Conservation (phyloP, 352 stramenopile species). For the Pythium monospermum region DNA sequence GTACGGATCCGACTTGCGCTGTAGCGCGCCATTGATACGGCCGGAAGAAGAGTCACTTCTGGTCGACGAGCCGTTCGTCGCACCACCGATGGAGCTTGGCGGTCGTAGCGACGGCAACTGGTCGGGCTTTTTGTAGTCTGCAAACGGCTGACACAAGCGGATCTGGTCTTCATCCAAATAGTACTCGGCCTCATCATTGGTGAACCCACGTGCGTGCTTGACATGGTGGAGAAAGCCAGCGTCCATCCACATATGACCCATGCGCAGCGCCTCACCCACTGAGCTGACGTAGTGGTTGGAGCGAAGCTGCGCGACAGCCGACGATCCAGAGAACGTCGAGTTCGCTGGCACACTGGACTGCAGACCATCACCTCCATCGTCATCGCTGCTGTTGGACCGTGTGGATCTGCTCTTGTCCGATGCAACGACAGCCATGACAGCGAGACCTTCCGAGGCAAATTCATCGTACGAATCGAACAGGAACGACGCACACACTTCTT, state of each 20-base stretch:
- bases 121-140: no score
- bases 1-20: no score
- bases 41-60: no score
- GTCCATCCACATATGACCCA: conserved; percentile 33
- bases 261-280: conserved; percentile 18
- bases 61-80: no score
- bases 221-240: conserved; percentile 24
- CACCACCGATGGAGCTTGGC: no score
- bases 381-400: no score
- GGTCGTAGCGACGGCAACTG: no score
- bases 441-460: conserved; percentile 4
- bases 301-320: conserved; percentile 14
- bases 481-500: conserved; percentile 19
- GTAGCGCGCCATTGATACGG: no score
- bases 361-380: no score
- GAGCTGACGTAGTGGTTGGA: conserved; percentile 21
- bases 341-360: no score
- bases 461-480: conserved; percentile 13
- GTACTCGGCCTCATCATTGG: conserved; percentile 8
- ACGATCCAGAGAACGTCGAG: conserved; percentile 12
- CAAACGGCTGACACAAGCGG: conserved; percentile 18
- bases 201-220: conserved; percentile 23
- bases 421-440: conserved; percentile 10
- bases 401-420: no score
- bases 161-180: conserved; percentile 27